Conservation (phyloP, 2,329 filamentous ascomycete species). For the Penicillium verrucosum region DNA sequence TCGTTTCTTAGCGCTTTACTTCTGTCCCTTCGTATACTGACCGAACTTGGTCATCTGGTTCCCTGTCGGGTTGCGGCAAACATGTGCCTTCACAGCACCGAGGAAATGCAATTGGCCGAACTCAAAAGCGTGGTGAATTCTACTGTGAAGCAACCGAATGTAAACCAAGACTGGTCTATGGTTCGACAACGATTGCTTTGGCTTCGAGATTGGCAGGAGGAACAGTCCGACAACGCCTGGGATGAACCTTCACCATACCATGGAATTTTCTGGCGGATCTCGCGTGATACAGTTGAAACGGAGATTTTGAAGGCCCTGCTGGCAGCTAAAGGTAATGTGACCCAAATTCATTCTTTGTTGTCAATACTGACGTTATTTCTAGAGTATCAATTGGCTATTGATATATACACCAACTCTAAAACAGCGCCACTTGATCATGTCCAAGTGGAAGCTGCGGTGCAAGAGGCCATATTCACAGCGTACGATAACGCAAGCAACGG, state of each 20-base stretch:
- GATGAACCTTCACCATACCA: conserved; percentile 35
- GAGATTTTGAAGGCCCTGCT: conserved; percentile 58
- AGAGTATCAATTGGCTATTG: conserved; percentile 44
- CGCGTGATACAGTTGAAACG: conserved; percentile 50
- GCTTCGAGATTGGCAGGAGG: conserved; percentile 58
- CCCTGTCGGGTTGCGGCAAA: conserved; percentile 43
- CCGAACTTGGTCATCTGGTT: conserved; percentile 38
- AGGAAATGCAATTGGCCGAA: conserved; percentile 53
- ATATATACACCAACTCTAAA: conserved; percentile 37
- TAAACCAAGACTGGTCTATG: conserved; percentile 48
- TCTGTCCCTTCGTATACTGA: conserved; percentile 40
- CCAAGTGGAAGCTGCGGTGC: conserved; percentile 52
- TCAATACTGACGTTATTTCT: conserved; percentile 13
- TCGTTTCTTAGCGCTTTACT: conserved; percentile 43
- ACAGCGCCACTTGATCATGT: conserved; percentile 39
- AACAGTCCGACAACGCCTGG: conserved; percentile 16
- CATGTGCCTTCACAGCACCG: conserved; percentile 52
- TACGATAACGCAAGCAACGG: conserved; percentile 67
- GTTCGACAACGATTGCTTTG: conserved; percentile 55
- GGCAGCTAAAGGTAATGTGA: conserved; percentile 42
- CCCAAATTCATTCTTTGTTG: not conserved
- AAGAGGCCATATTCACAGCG: conserved; percentile 52
- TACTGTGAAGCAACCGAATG: conserved; percentile 43
- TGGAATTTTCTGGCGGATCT: conserved; percentile 50
- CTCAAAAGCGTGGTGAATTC: conserved; percentile 53